Evolutionary conservation across 108 stramenopile genomes (phyloP).

Genomic region (Fragilaria radians): DNA sequence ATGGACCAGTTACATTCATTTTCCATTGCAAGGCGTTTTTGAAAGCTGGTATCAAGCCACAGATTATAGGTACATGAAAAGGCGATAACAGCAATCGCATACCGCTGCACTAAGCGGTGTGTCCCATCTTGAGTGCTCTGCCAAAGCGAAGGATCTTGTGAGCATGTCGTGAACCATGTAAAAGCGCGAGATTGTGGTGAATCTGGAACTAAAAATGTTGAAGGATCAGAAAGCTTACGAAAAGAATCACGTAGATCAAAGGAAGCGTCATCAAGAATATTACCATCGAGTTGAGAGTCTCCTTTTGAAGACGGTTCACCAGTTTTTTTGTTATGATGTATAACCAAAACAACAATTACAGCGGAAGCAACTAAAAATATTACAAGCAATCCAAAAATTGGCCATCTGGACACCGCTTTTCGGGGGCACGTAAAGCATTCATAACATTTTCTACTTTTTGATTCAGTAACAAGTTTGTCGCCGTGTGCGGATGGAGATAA

Average conservation of each 20-base stretch:
- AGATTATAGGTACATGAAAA: background rate
- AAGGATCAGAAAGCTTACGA: background rate
- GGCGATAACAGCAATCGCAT: background rate
- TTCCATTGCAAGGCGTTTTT: background rate
- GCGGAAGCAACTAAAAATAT: too few species aligned
- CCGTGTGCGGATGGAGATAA: too few species aligned
- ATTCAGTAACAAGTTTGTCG: too few species aligned
- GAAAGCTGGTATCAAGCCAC: background rate
- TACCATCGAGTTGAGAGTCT: too few species aligned
- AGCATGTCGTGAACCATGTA: background rate
- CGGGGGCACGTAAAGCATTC: too few species aligned
- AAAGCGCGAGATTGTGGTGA: conserved; percentile 1
- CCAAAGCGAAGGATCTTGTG: background rate
- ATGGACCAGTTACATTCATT: background rate
- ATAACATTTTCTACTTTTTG: too few species aligned
- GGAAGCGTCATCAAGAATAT: too few species aligned
- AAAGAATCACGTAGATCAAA: background rate
- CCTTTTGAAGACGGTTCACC: too few species aligned
- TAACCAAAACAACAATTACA: too few species aligned
- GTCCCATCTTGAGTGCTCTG: background rate
- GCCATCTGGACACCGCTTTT: too few species aligned
- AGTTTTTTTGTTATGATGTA: too few species aligned
- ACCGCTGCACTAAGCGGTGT: background rate
- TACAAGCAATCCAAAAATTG: too few species aligned
- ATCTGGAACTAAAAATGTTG: background rate